Evolutionary conservation across 306 rosid genomes (phyloP).

Genomic region (Astragalus glycyphyllos): DNA sequence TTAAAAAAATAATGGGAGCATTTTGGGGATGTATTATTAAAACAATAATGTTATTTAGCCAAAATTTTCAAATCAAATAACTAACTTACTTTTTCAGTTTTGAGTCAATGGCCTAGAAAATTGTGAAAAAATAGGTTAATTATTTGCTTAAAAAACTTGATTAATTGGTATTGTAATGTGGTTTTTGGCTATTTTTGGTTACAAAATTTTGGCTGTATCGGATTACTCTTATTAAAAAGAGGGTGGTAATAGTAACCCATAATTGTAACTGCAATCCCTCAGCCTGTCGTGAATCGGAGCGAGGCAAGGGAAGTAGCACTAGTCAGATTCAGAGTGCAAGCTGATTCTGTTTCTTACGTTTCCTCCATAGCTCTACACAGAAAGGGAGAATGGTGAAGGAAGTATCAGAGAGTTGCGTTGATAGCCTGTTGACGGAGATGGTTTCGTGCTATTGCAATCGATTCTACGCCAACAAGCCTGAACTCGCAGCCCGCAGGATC

Average conservation of each 20-base stretch:
- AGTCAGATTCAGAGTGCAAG: not conserved
- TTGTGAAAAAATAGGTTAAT: too few species aligned
- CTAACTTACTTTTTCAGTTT: too few species aligned
- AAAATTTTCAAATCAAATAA: too few species aligned
- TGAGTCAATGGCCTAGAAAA: too few species aligned
- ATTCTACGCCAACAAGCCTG: conserved; percentile 88
- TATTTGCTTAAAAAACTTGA: too few species aligned
- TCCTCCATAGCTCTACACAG: conserved; percentile 5
- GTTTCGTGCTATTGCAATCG: conserved; percentile 83
- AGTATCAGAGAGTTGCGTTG: conserved; percentile 94
- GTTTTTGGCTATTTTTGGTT: too few species aligned
- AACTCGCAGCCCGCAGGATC: conserved; percentile 93
- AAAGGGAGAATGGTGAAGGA: conserved; percentile 72
- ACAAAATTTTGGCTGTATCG: too few species aligned
- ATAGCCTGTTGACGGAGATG: conserved; percentile 88
- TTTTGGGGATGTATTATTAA: too few species aligned
- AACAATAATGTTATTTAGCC: too few species aligned
- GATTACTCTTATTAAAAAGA: too few species aligned
- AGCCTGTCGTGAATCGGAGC: not conserved
- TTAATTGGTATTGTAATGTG: too few species aligned
- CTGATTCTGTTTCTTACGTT: conserved; percentile 30
- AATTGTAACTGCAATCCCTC: not conserved
- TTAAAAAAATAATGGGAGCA: too few species aligned
- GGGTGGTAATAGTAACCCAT: not conserved
- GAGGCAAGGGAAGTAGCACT: not conserved